Evolutionary conservation across 805 yeast species (phyloP), one percentile per base, ranked within the genome.

Genomic region (Yarrowia sp.): DNA sequence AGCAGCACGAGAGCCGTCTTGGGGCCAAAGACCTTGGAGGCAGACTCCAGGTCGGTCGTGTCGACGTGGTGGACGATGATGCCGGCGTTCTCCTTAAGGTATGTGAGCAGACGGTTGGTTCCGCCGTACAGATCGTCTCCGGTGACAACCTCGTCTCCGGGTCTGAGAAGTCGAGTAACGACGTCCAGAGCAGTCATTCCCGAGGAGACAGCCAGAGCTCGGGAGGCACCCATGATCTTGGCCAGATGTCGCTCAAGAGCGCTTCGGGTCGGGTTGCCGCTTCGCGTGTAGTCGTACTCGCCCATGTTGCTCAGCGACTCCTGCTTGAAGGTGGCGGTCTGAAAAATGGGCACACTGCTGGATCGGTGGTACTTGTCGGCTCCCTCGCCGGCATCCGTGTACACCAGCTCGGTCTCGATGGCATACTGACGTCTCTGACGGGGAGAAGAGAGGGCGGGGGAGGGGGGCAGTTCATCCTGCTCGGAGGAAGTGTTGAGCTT

Each of bases 51-150:
- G 70, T 86, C 76, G 19, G 97, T 87, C 25, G 97, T 91, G 72
- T 92, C 97, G 62, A 85, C 82, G 71, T 92, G 96, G 63, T 78
- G 78, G 22, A 90, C 87, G 25, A 79, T 80, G 63, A 90, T 78
- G 65, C 84, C 85, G 19, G 84, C 85, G 70, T 83, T 84, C 44
- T 79, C 80, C 68, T 82, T 77, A 68, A 90, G 74, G 70, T 85
- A 89, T 12, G 90, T 87, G 67, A 92, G 81, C 67, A 92, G 79
- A 68, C 98, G 81, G 74, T 92, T 88, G 32, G 96, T 87, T 32
- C 98, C 98, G 61, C 98, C 98, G 71, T 92, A 92, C 65, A 92
- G 80, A 71, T 92, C 98, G 72, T 89, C 94, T 60, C 98, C 98
- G 5, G 97, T 96, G 67, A 92, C 83, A 32, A 92, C 92, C 72